These are phyloP conservation scores for Breviolum minutum DNA, from an alignment of 73 alveolate genomes.

Conservation along the genomic window DNA sequence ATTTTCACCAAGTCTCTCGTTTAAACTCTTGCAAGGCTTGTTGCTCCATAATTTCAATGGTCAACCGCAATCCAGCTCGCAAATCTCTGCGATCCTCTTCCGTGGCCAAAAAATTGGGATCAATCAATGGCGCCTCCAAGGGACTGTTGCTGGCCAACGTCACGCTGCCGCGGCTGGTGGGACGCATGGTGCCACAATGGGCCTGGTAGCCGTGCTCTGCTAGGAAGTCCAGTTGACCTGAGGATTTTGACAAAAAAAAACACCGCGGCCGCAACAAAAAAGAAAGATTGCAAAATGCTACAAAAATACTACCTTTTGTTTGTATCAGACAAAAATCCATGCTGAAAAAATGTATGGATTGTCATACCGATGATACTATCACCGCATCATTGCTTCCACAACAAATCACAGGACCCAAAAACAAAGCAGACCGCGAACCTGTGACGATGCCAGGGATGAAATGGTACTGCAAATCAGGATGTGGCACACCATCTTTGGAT, in stretches of 20 bases:
- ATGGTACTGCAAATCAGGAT: constrained; percentile 89
- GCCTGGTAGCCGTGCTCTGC: constrained; percentile 95
- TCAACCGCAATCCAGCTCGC: constrained; percentile 61
- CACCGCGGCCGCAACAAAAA: too few relatives aligned
- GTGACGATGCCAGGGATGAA: constrained; percentile 90
- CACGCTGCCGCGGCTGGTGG: constrained; percentile 86
- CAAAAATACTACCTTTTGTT: too few relatives aligned
- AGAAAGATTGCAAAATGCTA: too few relatives aligned
- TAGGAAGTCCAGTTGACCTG: constrained; percentile 89
- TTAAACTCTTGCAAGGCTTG: constrained; percentile 50
- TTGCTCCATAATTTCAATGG: constrained; percentile 87
- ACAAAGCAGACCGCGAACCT: neutral
- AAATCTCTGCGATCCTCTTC: constrained; percentile 58
- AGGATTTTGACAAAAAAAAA: too few relatives aligned
- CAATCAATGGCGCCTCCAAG: constrained; percentile 79
- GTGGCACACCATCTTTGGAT: constrained; percentile 45
- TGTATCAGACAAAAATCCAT: too few relatives aligned
- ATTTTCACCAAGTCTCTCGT: neutral
- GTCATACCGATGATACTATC: too few relatives aligned
- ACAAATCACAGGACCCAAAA: too few relatives aligned
- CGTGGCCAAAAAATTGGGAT: constrained; percentile 77
- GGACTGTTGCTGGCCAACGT: constrained; percentile 1
- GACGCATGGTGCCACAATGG: constrained; percentile 95
- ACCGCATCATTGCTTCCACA: too few relatives aligned
- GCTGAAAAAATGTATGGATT: too few relatives aligned